A percentile compares a stretch with the other conserved stretches of the same genome.
phyloP scores from a whole-genome alignment of 768 basidiomycete species.

The Lepiota venenata region DNA sequence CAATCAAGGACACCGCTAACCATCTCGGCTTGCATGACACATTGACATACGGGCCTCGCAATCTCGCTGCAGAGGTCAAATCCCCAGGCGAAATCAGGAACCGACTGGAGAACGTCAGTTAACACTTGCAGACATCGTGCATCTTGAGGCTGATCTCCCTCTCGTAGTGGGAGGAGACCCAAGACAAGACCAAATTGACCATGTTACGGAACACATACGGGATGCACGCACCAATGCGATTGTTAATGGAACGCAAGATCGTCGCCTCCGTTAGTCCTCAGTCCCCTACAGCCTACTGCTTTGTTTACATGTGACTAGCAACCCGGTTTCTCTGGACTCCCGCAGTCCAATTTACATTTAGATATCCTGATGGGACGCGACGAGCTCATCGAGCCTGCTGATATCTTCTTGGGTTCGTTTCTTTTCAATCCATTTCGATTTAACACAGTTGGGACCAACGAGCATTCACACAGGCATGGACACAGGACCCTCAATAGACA shows the following conservation, averaged over 20 bases:
- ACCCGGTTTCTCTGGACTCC: conserved; percentile 61
- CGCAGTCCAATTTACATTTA: conserved; percentile 77
- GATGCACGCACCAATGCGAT: conserved; percentile 83
- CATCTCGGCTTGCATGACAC: conserved; percentile 86
- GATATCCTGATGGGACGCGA: conserved; percentile 95
- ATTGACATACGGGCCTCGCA: conserved; percentile 80
- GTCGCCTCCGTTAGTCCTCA: conserved; percentile 60
- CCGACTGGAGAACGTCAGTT: conserved; percentile 73
- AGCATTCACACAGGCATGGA: conserved; percentile 46
- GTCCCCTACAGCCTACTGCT: not conserved
- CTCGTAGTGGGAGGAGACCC: conserved; percentile 88
- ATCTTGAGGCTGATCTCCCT: not conserved
- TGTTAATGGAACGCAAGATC: conserved; percentile 92
- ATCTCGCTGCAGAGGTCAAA: conserved; percentile 71
- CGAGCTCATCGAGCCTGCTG: conserved; percentile 71
- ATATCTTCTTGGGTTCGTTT: conserved; percentile 74
- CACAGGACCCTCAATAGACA: conserved; percentile 43
- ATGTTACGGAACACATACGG: conserved; percentile 84
- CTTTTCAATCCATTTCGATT: not conserved
- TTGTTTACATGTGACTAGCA: conserved; percentile 36
- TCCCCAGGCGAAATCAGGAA: conserved; percentile 58
- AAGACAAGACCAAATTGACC: conserved; percentile 82
- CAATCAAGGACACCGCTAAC: conserved; percentile 66
- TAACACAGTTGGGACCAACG: conserved; percentile 6
- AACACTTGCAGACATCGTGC: not conserved